These are phyloP conservation scores for Xylogone sp. DNA, from an alignment of 2,329 filamentous ascomycete species.

Conservation along the genomic window DNA sequence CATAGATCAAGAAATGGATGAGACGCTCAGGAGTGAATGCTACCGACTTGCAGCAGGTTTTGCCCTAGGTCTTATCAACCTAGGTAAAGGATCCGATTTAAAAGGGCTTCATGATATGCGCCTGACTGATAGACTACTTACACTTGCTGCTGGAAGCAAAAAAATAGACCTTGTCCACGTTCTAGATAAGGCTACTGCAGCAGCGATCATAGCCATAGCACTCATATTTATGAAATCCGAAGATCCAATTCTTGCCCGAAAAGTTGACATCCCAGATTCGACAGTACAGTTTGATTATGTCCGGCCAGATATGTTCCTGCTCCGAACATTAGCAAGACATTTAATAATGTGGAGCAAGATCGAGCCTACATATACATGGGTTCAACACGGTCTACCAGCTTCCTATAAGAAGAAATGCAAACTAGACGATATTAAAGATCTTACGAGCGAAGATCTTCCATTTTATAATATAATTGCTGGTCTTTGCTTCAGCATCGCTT, in stretches of 20 bases:
- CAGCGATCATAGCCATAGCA: constrained; percentile 84
- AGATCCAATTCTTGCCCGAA: constrained; percentile 78
- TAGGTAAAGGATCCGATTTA: constrained; percentile 85
- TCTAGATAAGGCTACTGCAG: constrained; percentile 86
- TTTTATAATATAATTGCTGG: constrained; percentile 92
- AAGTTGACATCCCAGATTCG: constrained; percentile 90
- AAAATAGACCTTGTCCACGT: constrained; percentile 91
- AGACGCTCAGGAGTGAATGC: constrained; percentile 86
- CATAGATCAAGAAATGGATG: constrained; percentile 74
- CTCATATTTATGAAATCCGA: constrained; percentile 98
- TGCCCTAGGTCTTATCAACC: constrained; percentile 88
- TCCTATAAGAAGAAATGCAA: constrained; percentile 62
- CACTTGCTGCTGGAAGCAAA: constrained; percentile 82
- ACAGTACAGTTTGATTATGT: constrained; percentile 92
- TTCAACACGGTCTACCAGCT: constrained; percentile 66
- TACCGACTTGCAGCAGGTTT: constrained; percentile 94
- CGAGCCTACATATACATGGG: constrained; percentile 68
- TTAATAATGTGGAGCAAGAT: constrained; percentile 92
- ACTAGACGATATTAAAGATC: constrained; percentile 53
- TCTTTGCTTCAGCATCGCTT: constrained; percentile 74
- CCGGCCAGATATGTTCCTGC: constrained; percentile 84
- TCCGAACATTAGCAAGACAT: constrained; percentile 85
- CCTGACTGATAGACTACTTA: constrained; percentile 81
- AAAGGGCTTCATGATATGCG: constrained; percentile 91
- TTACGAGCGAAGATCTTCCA: constrained; percentile 81